Percentiles rank a stretch among this genome's conserved stretches.
These are phyloP conservation scores for Magnolia sinica DNA, from an alignment of 164 flowering plant genomes.

Conservation along the genomic window DNA sequence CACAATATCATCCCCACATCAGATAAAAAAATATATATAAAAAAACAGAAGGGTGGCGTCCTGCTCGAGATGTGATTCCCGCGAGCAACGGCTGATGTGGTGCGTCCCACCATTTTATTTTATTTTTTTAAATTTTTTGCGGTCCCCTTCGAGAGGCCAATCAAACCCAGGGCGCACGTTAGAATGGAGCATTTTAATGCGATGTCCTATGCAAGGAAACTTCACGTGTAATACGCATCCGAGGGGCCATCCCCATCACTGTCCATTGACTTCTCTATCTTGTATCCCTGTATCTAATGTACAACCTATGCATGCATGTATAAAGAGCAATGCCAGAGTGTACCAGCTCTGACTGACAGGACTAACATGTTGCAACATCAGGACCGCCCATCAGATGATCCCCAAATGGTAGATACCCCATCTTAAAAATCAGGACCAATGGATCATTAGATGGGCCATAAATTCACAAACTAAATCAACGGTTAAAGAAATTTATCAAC, in stretches of 20 bases:
- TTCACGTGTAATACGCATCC: background rate
- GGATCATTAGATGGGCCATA: no score
- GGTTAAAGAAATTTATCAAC: no score
- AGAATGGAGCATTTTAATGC: background rate
- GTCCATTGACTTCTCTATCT: background rate
- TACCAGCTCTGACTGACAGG: no score
- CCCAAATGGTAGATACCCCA: no score
- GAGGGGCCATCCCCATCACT: background rate
- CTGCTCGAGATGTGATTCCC: background rate
- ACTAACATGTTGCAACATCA: no score
- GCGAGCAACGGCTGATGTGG: background rate
- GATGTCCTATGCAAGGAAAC: background rate
- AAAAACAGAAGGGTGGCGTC: background rate
- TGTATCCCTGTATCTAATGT: no score
- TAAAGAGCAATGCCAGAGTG: no score
- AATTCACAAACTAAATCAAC: no score
- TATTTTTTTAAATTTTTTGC: background rate
- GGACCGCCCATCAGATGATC: no score
- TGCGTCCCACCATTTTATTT: background rate
- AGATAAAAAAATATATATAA: background rate
- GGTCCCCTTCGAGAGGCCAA: background rate
- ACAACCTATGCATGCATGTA: no score
- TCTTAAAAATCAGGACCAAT: no score
- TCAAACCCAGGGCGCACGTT: background rate
- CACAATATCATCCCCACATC: background rate